Conservation (phyloP, 2,329 filamentous ascomycete genomes). For the Leptosphaerulina australis region DNA sequence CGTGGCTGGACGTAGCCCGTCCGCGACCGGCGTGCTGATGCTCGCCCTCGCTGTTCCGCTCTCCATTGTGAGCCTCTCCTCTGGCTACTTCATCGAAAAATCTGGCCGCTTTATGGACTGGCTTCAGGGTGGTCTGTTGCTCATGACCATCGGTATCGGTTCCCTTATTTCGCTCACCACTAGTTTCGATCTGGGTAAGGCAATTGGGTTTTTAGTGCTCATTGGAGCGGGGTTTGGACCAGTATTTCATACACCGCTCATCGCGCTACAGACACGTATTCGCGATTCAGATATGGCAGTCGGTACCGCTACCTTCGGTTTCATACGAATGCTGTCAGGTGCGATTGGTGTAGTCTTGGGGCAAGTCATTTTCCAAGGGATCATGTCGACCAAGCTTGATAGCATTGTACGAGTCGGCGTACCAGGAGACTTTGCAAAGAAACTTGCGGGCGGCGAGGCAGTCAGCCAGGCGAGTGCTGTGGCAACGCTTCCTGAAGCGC, state of each 20-base stretch:
- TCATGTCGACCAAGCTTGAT: constrained; percentile 59
- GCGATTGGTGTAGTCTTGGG: constrained; percentile 58
- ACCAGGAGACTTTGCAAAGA: constrained; percentile 23
- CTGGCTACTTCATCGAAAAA: constrained; percentile 55
- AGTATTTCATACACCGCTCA: constrained; percentile 61
- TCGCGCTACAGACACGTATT: constrained; percentile 64
- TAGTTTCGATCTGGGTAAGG: constrained; percentile 28
- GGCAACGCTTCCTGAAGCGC: constrained; percentile 28
- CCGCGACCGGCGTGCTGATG: constrained; percentile 64
- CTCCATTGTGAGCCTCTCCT: constrained; percentile 53
- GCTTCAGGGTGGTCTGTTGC: constrained; percentile 37
- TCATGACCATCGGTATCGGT: constrained; percentile 46
- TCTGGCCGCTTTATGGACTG: constrained; percentile 51
- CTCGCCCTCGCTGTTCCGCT: constrained; percentile 62
- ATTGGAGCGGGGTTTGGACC: constrained; percentile 59
- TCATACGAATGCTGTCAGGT: constrained; percentile 54
- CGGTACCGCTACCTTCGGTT: constrained; percentile 59
- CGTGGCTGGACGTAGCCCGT: constrained; percentile 64
- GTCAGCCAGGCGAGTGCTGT: constrained; percentile 40
- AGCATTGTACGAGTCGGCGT: constrained; percentile 32
- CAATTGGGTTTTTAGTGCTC: constrained; percentile 58
- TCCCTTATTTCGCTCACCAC: constrained; percentile 37
- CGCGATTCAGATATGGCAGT: constrained; percentile 58
- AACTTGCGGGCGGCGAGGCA: constrained; percentile 39
- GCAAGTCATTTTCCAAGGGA: constrained; percentile 59